Evolutionary conservation across 192 early-diverging fungal species (phyloP), one percentile per base, ranked within the genome.

Genomic region (Umbelopsis sp.): DNA sequence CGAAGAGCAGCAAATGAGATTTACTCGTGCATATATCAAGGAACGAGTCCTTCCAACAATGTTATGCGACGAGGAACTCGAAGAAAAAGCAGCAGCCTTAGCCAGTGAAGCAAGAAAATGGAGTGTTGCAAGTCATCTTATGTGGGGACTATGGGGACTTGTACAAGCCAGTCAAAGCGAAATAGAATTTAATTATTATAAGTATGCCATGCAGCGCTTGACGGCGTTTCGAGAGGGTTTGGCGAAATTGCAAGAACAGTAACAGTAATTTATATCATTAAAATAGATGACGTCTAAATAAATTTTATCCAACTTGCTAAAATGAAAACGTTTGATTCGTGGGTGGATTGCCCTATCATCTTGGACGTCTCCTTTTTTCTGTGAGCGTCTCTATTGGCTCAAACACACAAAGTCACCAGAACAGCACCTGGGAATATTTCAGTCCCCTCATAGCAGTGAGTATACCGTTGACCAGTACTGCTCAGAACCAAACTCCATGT

Each of bases 141-240:
- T 87, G 73, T 94, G 93, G 93, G 91, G 91, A 0, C 74, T 94
- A 0, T 94, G 93, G 93, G 91, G 91, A 2, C 76, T 94, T 0
- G 72, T 94, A 17, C 91, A 92, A 72, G 87, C 90, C 0, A 82
- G 81, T 17, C 86, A 91, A 59, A 91, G 89, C 71, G 84, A 91
- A 24, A 94, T 94, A 62, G 85, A 91, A 31, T 94, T 94, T 78
- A 88, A 94, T 70, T 94, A 92, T 67, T 83, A 88, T 9, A 80
- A 77, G 41, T 94, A 91, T 65, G 85, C 86, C 0, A 74, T 83
- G 22, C 88, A 87, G 68, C 76, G 88, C 2, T 54, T 89, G 22
- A 53, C 69, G 25, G 69, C 81, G 6, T 88, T 90, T 54, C 52
- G 81, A 29, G 50, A 77, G 9, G 79, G 77, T 32, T 24, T 75